A percentile compares a stretch with the other conserved stretches of the same genome.
phyloP scores from a whole-genome alignment of 192 early-diverging fungal genomes.

The Dissophora ornata region DNA sequence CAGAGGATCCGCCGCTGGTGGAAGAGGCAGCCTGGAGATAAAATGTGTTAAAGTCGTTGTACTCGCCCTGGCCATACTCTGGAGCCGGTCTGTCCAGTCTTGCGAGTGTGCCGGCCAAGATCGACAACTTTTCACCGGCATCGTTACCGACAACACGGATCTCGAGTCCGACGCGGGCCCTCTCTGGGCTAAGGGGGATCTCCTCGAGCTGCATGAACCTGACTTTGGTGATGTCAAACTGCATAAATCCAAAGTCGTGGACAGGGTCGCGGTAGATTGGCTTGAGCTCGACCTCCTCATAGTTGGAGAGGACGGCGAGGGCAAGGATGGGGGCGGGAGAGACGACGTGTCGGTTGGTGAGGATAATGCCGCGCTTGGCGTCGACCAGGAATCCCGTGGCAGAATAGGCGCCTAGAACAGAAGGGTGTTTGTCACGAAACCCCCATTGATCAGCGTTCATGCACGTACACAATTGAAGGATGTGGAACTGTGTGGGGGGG shows the following conservation, averaged over 20 bases:
- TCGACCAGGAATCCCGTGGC: constrained; percentile 86
- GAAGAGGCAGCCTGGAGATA: constrained; percentile 82
- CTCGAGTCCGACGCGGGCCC: constrained; percentile 79
- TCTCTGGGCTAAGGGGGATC: constrained; percentile 75
- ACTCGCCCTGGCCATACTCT: constrained; percentile 73
- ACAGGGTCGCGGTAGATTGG: constrained; percentile 85
- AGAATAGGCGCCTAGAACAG: constrained; percentile 59
- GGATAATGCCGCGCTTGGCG: constrained; percentile 75
- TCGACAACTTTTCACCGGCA: constrained; percentile 84
- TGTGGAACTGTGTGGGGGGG: too few species aligned
- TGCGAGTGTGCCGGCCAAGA: constrained; percentile 78
- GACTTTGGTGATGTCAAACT: constrained; percentile 75
- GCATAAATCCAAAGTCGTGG: constrained; percentile 87
- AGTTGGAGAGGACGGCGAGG: constrained; percentile 78
- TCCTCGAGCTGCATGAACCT: constrained; percentile 76
- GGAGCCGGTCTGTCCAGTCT: constrained; percentile 78
- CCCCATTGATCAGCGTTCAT: too few species aligned
- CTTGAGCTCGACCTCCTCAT: constrained; percentile 78
- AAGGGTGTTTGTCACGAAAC: too few species aligned
- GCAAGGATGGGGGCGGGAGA: constrained; percentile 78
- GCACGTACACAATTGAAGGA: too few species aligned
- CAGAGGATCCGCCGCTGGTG: constrained; percentile 81
- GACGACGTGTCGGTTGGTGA: constrained; percentile 85
- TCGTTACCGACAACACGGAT: constrained; percentile 85
- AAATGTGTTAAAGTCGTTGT: constrained; percentile 87